Conservation (phyloP, 768 basidiomycete genomes). For the Amanita pallidorosea region DNA sequence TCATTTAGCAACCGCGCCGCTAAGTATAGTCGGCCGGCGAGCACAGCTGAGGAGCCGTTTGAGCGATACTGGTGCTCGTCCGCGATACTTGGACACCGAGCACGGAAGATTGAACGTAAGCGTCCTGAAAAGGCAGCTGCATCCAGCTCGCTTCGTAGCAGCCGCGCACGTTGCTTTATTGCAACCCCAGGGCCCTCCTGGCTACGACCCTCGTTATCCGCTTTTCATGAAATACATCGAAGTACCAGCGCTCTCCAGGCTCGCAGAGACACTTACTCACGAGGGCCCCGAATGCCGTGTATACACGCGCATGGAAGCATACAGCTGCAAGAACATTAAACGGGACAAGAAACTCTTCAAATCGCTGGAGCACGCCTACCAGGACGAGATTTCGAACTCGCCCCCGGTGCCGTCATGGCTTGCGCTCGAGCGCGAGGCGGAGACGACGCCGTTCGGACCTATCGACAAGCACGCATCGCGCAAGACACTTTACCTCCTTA, state of each 20-base stretch:
- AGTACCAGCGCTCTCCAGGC: conserved; percentile 62
- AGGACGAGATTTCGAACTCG: conserved; percentile 69
- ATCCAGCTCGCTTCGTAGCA: neutral
- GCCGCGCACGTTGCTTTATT: neutral
- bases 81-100: no score
- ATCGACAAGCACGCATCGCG: conserved; percentile 76
- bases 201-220: neutral
- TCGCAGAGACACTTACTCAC: conserved; percentile 73
- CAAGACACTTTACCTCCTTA: conserved; percentile 93
- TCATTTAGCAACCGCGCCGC: neutral
- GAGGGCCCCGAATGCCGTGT: conserved; percentile 84
- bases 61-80: no score
- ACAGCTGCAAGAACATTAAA: conserved; percentile 95
- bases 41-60: no score
- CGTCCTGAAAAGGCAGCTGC: neutral
- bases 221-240: conserved; percentile 84
- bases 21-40: no score
- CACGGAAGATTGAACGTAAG: no score
- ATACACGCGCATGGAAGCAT: conserved; percentile 90
- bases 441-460: conserved; percentile 84
- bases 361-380: conserved; percentile 79
- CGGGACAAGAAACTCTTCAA: conserved; percentile 96
- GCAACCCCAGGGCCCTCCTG: conserved; percentile 3
- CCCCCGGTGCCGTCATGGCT: conserved; percentile 81
- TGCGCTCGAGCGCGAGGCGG: conserved; percentile 55